Evolutionary conservation across 2,329 filamentous ascomycete species (phyloP), one percentile per base, ranked within the genome.

Genomic region (Penicillium sp.): DNA sequence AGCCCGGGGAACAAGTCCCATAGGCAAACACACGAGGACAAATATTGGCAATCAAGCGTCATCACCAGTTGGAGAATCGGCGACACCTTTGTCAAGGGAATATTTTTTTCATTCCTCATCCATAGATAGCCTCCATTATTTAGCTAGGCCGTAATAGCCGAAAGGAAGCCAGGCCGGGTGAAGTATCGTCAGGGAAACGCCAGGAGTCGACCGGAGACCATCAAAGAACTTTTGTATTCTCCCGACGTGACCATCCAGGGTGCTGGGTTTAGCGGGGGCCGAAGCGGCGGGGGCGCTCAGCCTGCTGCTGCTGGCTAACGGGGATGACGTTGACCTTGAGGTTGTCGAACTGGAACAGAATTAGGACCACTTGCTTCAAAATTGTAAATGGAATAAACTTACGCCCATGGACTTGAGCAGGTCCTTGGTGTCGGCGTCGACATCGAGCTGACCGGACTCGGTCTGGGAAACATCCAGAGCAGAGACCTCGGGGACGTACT

Each of bases 401-500:
- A 96, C 90, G 76, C 93, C 93, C 68, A 98, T 82, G 81, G 86
- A 88, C 88, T 98, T 98, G 72, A 98, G 83, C 67, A 98, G 81
- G 71, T 97, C 93, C 86, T 96, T 97, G 74, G 93, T 98, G 80
- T 98, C 93, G 74, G 82, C 77, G 74, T 98, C 93, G 70, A 95
- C 87, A 67, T 97, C 91, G 67, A 98, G 82, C 76, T 90, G 85
- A 69, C 93, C 93, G 71, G 78, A 86, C 80, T 97, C 93, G 73
- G 82, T 83, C 82, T 95, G 89, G 70, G 86, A 84, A 80, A 96
- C 95, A 82, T 98, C 93, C 73, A 98, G 87, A 71, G 93, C 93
- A 53, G 94, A 98, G 66, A 98, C 82, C 79, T 98, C 93, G 70
- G 93, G 93, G 61, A 98, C 93, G 81, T 96, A 98, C 82, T 98